Evolutionary conservation across 345 rosid species (phyloP).

Genomic region (Lepidium africanum): DNA sequence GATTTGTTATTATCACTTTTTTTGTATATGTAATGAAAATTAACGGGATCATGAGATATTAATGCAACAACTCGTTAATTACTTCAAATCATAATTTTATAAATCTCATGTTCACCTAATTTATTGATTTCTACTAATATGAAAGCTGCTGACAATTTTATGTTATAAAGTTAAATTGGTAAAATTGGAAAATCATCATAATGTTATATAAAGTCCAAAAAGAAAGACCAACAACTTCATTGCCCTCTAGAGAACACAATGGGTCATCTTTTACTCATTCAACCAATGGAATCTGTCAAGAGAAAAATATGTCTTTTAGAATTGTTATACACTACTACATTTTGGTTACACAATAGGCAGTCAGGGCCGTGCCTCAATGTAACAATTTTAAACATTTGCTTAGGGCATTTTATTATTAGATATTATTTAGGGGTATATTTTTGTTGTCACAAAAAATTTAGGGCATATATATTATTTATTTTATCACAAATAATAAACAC

Average conservation of each 20-base stretch:
- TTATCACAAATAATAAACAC: too few species aligned
- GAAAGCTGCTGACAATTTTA: not conserved
- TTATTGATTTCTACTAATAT: not conserved
- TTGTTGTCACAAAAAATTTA: too few species aligned
- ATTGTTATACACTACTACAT: not conserved
- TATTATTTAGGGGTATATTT: too few species aligned
- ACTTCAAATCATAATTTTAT: not conserved
- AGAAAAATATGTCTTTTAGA: not conserved
- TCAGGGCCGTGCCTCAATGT: too few species aligned
- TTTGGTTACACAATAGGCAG: not conserved
- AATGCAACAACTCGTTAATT: slow-evolving; percentile 10
- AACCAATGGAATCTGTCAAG: slow-evolving; percentile 8
- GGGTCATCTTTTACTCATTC: slow-evolving; percentile 30
- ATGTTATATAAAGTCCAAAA: not conserved
- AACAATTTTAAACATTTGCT: too few species aligned
- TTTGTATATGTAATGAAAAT: slow-evolving; percentile 2
- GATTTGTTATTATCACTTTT: not conserved
- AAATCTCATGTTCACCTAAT: not conserved
- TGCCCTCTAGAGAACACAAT: slow-evolving; percentile 3
- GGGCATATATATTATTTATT: too few species aligned
- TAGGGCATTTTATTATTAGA: too few species aligned
- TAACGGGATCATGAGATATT: not conserved
- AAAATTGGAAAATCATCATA: not conserved
- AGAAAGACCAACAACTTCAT: slow-evolving; percentile 17
- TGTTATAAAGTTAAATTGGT: not conserved